Conservation (phyloP, 2,329 filamentous ascomycete genomes). For the Sclerotinia borealis region DNA sequence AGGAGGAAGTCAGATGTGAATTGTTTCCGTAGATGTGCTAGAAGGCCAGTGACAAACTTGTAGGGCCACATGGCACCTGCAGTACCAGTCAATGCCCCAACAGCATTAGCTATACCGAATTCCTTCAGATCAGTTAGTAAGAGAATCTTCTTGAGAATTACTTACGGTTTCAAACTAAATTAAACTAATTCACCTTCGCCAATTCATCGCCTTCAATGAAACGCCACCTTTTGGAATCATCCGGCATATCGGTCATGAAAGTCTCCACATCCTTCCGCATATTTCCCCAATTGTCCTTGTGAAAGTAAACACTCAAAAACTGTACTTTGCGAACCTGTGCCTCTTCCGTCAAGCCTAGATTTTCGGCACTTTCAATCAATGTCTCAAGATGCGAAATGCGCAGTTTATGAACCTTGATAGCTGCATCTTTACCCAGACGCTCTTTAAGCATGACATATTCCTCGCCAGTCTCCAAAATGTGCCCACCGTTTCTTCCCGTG, state of each 20-base stretch:
- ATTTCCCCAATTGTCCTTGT: neutral
- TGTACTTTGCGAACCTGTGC: neutral
- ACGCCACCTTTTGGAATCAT: neutral
- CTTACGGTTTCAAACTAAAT: neutral
- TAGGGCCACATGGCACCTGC: conserved; percentile 46
- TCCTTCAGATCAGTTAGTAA: neutral
- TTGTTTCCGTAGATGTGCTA: conserved; percentile 39
- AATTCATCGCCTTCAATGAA: neutral
- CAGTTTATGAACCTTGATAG: neutral
- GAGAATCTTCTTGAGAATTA: accelerated
- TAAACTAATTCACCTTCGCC: neutral
- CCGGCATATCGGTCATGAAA: conserved; percentile 4
- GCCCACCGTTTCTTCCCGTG: conserved; percentile 57
- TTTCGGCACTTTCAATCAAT: neutral
- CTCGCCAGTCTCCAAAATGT: conserved; percentile 3
- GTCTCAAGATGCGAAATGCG: conserved; percentile 1
- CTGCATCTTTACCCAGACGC: neutral
- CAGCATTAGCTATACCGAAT: neutral
- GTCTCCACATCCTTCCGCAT: neutral
- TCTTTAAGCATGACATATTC: neutral
- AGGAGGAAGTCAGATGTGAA: conserved; percentile 46
- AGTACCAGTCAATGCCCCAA: neutral
- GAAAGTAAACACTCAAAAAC: conserved; percentile 4
- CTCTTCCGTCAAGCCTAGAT: neutral
- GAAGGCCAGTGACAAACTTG: conserved; percentile 50